These are phyloP conservation scores for Metschnikowia drakensbergensis DNA, from an alignment of 805 yeast species.

Conservation along the genomic window DNA sequence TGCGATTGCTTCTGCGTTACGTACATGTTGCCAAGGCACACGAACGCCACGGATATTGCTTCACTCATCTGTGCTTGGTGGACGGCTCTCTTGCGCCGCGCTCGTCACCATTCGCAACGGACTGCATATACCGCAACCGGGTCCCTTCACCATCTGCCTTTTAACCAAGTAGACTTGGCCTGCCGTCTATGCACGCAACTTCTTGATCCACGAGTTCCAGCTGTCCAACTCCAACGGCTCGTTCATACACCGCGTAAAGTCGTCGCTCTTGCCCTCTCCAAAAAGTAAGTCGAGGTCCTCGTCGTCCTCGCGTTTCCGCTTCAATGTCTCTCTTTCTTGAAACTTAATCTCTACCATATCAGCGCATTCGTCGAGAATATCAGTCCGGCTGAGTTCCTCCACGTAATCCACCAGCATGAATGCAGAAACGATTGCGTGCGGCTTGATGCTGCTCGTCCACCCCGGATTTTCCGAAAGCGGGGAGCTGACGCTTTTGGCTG, in stretches of 20 bases:
- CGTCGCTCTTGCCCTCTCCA: constrained; percentile 32
- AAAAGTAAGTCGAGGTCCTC: constrained; percentile 33
- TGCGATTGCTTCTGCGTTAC: constrained; percentile 21
- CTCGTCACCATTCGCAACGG: neutral
- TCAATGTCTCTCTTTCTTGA: constrained; percentile 9
- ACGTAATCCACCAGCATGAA: constrained; percentile 43
- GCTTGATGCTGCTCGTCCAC: constrained; percentile 45
- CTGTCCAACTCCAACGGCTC: constrained; percentile 35
- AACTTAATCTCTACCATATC: constrained; percentile 23
- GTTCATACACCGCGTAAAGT: constrained; percentile 18
- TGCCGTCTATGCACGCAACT: neutral
- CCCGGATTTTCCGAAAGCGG: constrained; percentile 34
- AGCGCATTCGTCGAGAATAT: constrained; percentile 16
- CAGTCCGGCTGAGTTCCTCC: constrained; percentile 29
- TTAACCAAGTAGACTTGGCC: neutral
- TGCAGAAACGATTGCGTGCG: constrained; percentile 42
- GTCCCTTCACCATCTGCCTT: neutral
- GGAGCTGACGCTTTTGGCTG: constrained; percentile 16
- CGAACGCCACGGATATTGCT: constrained; percentile 71
- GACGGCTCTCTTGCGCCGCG: neutral
- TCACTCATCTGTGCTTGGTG: constrained; percentile 11
- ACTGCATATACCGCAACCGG: too few relatives aligned
- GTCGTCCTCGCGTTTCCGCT: constrained; percentile 21
- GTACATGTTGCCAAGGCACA: constrained; percentile 85
- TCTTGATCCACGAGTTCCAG: constrained; percentile 21